phyloP scores from a whole-genome alignment of 73 alveolate genomes.

The Paramecium bursaria region DNA sequence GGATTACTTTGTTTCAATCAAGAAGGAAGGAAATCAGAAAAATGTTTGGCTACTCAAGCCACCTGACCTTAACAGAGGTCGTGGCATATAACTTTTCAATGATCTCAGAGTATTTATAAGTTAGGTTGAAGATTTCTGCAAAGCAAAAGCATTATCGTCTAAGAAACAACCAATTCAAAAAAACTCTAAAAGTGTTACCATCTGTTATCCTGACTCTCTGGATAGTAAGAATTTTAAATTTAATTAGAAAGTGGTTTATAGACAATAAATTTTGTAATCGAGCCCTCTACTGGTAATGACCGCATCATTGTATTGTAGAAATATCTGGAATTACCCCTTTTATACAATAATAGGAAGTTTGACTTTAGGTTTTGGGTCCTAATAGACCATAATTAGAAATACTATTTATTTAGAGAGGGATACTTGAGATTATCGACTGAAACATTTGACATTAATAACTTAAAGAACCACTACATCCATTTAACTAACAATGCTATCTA shows the following conservation, averaged over 20 bases:
- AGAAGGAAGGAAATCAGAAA: constrained; percentile 35
- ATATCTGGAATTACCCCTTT: constrained; percentile 24
- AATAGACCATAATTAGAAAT: constrained; percentile 45
- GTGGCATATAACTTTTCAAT: constrained; percentile 65
- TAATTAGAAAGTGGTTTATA: neutral
- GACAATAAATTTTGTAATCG: constrained; percentile 24
- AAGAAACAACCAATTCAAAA: neutral
- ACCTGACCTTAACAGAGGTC: constrained; percentile 69
- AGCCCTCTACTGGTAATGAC: neutral
- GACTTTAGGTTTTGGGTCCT: constrained; percentile 50
- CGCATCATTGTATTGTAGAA: constrained; percentile 40
- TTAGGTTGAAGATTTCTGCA: constrained; percentile 53
- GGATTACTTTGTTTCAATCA: constrained; percentile 18
- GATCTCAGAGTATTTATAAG: constrained; percentile 35
- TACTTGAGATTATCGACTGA: constrained; percentile 55
- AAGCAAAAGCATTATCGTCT: neutral
- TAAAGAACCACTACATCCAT: constrained; percentile 77
- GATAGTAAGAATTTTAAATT: constrained; percentile 22
- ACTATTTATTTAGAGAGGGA: constrained; percentile 60
- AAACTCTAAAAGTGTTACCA: constrained; percentile 27
- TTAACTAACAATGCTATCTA: constrained; percentile 86
- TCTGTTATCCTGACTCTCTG: constrained; percentile 29
- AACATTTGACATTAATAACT: constrained; percentile 56
- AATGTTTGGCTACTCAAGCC: constrained; percentile 72
- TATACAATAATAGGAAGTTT: constrained; percentile 42